Evolutionary conservation across 1,284 basidiomycete genomes (phyloP).

Genomic region (Heterobasidion annosum): DNA sequence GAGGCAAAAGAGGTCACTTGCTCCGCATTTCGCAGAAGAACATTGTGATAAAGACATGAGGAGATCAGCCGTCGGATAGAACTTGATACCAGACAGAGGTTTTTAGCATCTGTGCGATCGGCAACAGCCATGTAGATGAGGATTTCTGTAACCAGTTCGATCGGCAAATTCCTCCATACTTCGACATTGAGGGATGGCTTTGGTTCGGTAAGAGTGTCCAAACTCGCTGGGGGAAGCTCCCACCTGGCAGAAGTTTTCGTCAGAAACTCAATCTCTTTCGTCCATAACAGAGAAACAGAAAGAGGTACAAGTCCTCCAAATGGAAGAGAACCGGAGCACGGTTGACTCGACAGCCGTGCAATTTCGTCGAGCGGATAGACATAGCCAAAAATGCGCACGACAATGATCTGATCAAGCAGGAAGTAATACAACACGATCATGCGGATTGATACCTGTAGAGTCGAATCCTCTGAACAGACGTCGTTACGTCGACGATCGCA

Average conservation of each 20-base stretch:
- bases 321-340: too few species aligned
- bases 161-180: slow-evolving; percentile 8
- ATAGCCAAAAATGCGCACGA: too few species aligned
- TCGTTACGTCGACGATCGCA: too few species aligned
- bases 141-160: slow-evolving; percentile 11
- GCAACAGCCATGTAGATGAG: slow-evolving; percentile 9
- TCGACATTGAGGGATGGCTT: background rate
- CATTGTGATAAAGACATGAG: slow-evolving; percentile 9
- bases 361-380: too few species aligned
- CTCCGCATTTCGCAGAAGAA: slow-evolving; percentile 9
- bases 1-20: slow-evolving; percentile 11
- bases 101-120: slow-evolving; percentile 6
- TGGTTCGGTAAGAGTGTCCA: background rate
- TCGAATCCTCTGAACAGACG: too few species aligned
- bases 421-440: too few species aligned
- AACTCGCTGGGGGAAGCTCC: background rate
- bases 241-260: background rate
- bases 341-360: too few species aligned
- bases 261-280: background rate
- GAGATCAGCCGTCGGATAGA: slow-evolving; percentile 11
- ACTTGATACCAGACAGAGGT: slow-evolving; percentile 12
- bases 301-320: too few species aligned
- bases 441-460: too few species aligned
- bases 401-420: too few species aligned
- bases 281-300: too few species aligned